phyloP scores from a whole-genome alignment of 2,329 filamentous ascomycete genomes.

The Aspergillus quadricinctus region DNA sequence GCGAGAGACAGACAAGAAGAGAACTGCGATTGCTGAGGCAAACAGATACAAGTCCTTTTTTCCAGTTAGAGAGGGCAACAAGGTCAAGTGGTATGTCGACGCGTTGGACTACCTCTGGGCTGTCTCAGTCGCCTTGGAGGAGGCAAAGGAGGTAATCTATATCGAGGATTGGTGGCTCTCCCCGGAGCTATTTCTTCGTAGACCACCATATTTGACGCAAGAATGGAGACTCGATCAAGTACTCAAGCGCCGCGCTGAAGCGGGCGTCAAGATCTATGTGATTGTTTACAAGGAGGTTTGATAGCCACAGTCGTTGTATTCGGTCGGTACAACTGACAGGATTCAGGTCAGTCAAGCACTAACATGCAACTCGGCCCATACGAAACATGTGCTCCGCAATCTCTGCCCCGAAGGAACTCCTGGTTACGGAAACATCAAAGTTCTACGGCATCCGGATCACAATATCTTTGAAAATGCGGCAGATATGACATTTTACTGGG shows the following conservation, averaged over 20 bases:
- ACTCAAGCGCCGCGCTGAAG: conserved; percentile 82
- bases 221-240: conserved; percentile 83
- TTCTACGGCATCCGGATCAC: conserved; percentile 92
- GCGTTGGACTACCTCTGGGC: conserved; percentile 94
- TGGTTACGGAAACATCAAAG: conserved; percentile 80
- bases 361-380: conserved; percentile 89
- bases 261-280: conserved; percentile 90
- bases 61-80: conserved; percentile 77
- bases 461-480: conserved; percentile 89
- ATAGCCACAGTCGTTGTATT: not conserved
- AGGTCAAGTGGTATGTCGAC: conserved; percentile 96
- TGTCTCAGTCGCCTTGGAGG: conserved; percentile 83
- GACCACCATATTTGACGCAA: conserved; percentile 76
- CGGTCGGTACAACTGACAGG: conserved; percentile 3
- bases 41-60: conserved; percentile 90
- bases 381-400: conserved; percentile 75
- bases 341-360: conserved; percentile 63
- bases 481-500: conserved; percentile 95
- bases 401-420: conserved; percentile 77
- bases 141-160: conserved; percentile 89
- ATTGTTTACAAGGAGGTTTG: conserved; percentile 80
- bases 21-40: conserved; percentile 63
- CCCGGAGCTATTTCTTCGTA: conserved; percentile 77
- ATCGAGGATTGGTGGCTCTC: conserved; percentile 97
- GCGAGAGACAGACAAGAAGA: conserved; percentile 74